Percentiles rank a stretch among this genome's conserved stretches.
These are phyloP conservation scores for Spathaspora sp. DNA, from an alignment of 1,139 yeast genomes.

Conservation along the genomic window DNA sequence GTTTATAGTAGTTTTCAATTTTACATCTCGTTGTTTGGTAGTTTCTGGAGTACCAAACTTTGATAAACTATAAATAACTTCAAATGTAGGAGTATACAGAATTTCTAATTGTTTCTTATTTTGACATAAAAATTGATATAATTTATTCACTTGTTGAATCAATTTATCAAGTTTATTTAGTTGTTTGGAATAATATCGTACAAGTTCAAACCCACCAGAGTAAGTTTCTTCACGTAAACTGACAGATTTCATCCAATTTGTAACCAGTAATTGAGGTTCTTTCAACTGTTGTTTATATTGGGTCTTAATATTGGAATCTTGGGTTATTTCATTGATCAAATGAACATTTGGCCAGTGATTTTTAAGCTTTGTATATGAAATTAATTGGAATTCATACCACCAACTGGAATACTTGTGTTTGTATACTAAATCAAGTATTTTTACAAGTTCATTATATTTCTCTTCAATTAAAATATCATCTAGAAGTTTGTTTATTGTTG, in stretches of 20 bases:
- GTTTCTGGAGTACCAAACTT: conserved; percentile 34
- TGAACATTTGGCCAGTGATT: conserved; percentile 39
- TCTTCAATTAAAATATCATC: conserved; percentile 31
- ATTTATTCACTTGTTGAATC: conserved; percentile 15
- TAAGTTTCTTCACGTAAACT: not conserved
- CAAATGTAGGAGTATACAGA: conserved; percentile 28
- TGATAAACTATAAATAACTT: conserved; percentile 33
- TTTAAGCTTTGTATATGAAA: conserved; percentile 23
- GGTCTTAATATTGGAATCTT: conserved; percentile 11
- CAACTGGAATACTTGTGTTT: conserved; percentile 17
- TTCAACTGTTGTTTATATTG: not conserved
- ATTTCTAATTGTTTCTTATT: conserved; percentile 21
- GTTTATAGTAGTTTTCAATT: conserved; percentile 25
- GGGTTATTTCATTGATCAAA: conserved; percentile 30
- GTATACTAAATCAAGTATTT: conserved; percentile 30
- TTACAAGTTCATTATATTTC: conserved; percentile 23
- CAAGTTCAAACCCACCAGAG: not conserved
- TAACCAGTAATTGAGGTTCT: not conserved
- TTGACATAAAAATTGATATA: conserved; percentile 22
- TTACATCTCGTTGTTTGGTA: conserved; percentile 25
- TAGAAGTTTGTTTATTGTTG: conserved; percentile 12
- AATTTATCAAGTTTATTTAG: not conserved
- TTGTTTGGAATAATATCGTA: conserved; percentile 2
- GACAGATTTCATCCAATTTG: conserved; percentile 4
- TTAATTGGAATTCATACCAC: conserved; percentile 25